Evolutionary conservation across 345 rosid species (phyloP), one percentile per base, ranked within the genome.

Genomic region (Passiflora organensis): DNA sequence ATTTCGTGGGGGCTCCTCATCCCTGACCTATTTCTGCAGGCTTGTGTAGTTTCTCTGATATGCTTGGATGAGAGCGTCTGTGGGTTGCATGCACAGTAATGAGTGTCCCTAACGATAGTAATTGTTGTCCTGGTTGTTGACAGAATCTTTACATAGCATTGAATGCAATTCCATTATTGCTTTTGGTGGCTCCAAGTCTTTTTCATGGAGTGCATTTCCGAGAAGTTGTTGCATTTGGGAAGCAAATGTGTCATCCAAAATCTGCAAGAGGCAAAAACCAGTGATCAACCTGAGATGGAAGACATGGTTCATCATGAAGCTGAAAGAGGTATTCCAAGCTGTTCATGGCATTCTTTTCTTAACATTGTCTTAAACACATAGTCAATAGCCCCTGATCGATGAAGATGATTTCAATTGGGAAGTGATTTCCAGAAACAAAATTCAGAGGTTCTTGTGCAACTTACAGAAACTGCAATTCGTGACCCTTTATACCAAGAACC

Each of bases 211-310:
- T 10, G 65, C 24, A 53, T 66, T 66, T 43, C 71, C 71, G 13
- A 66, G 71, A 24, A 66, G 28, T 20, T 66, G 64, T 32, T 66
- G 60, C 71, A 66, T 66, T 46, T 52, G 59, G 3, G 71, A 66
- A 15, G 64, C 65, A 12, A 66, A 66, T 13, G 53, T 59, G 55
- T 66, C 71, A 46, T 66, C 71, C 65, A 66, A 13, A 17, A 66
- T 53, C 71, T 66, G 65, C 60, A 53, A 52, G 17, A 34, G 19
- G 38, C 52, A 12, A 10, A 51, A 41, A 13, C 2, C 39, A 23
- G 22, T 17, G 23, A 50, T 21, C 38, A 55, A 37, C 6, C 18
- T 28, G 17, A 10, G 43, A 51, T 10, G 20, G 14, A 28, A 12
- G 2, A 5, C 0, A 15, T 6, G 15, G 16, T 43, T 43, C 47